Evolutionary conservation across 2,329 filamentous ascomycete genomes (phyloP).

Genomic region (Phoma herbarum): DNA sequence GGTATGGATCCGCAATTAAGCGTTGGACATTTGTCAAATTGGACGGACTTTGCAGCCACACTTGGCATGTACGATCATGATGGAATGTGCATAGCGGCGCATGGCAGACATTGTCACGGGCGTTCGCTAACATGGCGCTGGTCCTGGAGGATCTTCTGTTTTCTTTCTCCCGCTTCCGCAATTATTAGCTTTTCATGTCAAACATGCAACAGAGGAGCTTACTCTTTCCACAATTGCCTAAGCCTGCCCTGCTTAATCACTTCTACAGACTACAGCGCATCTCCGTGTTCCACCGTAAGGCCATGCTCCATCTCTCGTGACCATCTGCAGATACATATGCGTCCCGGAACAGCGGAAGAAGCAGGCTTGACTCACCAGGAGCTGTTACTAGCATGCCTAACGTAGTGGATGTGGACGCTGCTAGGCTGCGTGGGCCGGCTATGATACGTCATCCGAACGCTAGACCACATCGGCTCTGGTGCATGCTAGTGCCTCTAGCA

Average conservation of each 20-base stretch:
- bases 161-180: conserved; percentile 1
- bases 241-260: conserved; percentile 6
- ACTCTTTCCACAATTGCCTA: conserved; percentile 2
- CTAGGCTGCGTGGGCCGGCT: conserved; percentile 5
- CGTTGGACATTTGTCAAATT: conserved; percentile 22
- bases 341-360: conserved; percentile 1
- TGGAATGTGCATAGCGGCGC: conserved; percentile 23
- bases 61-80: conserved; percentile 40
- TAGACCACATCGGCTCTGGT: conserved; percentile 9
- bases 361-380: conserved; percentile 16
- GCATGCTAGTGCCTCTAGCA: conserved; percentile 21
- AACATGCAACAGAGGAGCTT: conserved; percentile 5
- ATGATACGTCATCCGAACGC: conserved; percentile 30
- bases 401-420: conserved; percentile 14
- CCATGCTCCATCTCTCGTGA: conserved; percentile 7
- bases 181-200: not conserved
- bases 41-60: conserved; percentile 16
- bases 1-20: conserved; percentile 23
- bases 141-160: not conserved
- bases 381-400: conserved; percentile 10
- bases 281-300: not conserved
- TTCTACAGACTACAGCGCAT: no score
- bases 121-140: conserved; percentile 27
- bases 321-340: conserved; percentile 4
- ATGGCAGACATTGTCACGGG: conserved; percentile 30